These are phyloP conservation scores for Teratosphaeria nubilosa DNA, from an alignment of 2,329 filamentous ascomycete species.

Conservation along the genomic window DNA sequence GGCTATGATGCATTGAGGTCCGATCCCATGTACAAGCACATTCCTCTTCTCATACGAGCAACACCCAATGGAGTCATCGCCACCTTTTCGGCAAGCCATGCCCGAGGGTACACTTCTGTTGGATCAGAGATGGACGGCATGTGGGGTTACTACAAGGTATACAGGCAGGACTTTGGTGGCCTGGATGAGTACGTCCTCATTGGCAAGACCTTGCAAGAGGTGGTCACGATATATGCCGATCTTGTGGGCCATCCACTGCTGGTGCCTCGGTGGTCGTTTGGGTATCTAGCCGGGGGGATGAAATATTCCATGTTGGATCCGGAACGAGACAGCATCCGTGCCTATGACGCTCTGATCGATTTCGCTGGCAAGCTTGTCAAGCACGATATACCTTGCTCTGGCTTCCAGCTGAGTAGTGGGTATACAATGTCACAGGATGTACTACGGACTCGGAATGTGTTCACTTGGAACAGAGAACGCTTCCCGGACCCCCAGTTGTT, in stretches of 20 bases:
- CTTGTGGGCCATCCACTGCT: conserved; percentile 58
- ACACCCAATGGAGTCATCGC: conserved; percentile 55
- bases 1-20: conserved; percentile 62
- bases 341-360: conserved; percentile 44
- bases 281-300: conserved; percentile 60
- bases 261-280: conserved; percentile 62
- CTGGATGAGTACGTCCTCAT: conserved; percentile 62
- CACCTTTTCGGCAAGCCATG: conserved; percentile 58
- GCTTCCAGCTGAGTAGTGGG: conserved; percentile 62
- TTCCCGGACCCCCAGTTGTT: conserved; percentile 60
- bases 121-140: conserved; percentile 66
- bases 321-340: conserved; percentile 34
- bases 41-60: conserved; percentile 60
- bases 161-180: conserved; percentile 61
- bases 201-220: conserved; percentile 55
- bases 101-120: conserved; percentile 54
- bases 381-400: conserved; percentile 59
- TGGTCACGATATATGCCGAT: conserved; percentile 56
- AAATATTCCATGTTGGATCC: conserved; percentile 50
- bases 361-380: conserved; percentile 52
- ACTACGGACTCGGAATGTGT: conserved; percentile 62
- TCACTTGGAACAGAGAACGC: conserved; percentile 60
- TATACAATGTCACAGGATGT: conserved; percentile 58
- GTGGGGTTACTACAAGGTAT: conserved; percentile 66
- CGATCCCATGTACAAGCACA: conserved; percentile 67